Evolutionary conservation across 352 stramenopile species (phyloP).

Genomic region (Globisporangium cylindrosporum): DNA sequence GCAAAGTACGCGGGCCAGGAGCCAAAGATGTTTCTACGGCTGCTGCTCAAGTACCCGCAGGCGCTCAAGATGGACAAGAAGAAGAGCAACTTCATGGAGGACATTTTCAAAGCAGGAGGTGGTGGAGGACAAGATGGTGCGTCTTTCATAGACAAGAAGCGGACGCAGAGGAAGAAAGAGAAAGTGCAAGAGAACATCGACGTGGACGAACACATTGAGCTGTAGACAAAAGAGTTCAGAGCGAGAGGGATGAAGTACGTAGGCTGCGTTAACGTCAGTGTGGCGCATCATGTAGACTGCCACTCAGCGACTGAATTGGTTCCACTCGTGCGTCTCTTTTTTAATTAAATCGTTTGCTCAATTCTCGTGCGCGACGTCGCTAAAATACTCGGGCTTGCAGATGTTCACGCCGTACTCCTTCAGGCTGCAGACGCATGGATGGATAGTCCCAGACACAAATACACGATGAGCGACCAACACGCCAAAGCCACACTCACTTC

Average conservation of each 20-base stretch:
- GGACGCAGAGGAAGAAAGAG: background rate
- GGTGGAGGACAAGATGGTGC: background rate
- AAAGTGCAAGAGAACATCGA: conserved; percentile 1
- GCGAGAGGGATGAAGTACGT: background rate
- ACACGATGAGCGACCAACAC: background rate
- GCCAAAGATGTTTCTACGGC: conserved; percentile 55
- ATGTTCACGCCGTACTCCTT: conserved; percentile 82
- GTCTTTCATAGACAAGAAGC: background rate
- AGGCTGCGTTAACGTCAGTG: background rate
- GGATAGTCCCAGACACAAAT: background rate
- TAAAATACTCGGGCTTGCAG: conserved; percentile 80
- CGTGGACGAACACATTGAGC: conserved; percentile 43
- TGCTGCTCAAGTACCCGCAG: conserved; percentile 59
- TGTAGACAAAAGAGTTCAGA: conserved; percentile 17
- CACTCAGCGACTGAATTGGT: too few species aligned
- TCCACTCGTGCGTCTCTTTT: background rate
- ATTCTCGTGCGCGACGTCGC: conserved; percentile 45
- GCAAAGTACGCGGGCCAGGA: conserved; percentile 67
- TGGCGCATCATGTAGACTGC: background rate
- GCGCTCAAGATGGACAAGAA: conserved; percentile 43
- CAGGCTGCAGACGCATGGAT: conserved; percentile 29
- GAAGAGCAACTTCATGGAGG: conserved; percentile 62
- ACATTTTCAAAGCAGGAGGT: conserved; percentile 28
- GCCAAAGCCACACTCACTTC: background rate
- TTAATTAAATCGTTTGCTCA: background rate